phyloP scores from a whole-genome alignment of 345 rosid species.

The Geranium rotundifolium region DNA sequence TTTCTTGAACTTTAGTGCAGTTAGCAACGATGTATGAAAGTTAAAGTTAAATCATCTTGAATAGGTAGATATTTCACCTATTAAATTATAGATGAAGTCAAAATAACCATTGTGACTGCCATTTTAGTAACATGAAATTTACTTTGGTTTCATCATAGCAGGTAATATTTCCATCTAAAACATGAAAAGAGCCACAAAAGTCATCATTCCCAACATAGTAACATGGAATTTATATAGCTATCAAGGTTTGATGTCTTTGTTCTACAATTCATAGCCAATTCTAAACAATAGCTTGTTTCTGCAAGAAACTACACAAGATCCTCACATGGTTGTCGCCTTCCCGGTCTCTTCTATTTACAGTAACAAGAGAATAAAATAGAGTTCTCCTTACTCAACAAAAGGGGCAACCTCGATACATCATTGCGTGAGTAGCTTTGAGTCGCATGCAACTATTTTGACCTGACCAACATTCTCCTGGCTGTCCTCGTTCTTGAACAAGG shows the following conservation, averaged over 20 bases:
- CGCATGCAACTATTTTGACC: constrained; percentile 96
- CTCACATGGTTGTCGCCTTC: neutral
- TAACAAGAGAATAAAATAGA: neutral
- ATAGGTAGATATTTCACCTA: too few relatives aligned
- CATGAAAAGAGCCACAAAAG: too few relatives aligned
- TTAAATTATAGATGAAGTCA: too few relatives aligned
- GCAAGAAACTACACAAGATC: neutral
- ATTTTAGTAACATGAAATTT: too few relatives aligned
- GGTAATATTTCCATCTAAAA: too few relatives aligned
- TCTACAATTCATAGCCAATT: neutral
- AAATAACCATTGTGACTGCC: too few relatives aligned
- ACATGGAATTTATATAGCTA: neutral
- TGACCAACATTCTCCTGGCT: constrained; percentile 48
- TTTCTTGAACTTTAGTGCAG: too few relatives aligned
- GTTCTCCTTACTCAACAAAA: neutral
- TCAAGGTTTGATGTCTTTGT: neutral
- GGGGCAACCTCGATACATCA: neutral
- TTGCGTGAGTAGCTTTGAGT: constrained; percentile 50
- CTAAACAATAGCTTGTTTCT: neutral
- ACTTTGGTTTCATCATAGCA: too few relatives aligned
- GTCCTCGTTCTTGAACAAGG: constrained; percentile 60
- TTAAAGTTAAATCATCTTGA: too few relatives aligned
- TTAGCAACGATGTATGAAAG: too few relatives aligned
- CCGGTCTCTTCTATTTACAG: neutral
- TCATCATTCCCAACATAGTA: neutral